Conservation (phyloP, 148 eudicot species). For the Cornus florida region DNA sequence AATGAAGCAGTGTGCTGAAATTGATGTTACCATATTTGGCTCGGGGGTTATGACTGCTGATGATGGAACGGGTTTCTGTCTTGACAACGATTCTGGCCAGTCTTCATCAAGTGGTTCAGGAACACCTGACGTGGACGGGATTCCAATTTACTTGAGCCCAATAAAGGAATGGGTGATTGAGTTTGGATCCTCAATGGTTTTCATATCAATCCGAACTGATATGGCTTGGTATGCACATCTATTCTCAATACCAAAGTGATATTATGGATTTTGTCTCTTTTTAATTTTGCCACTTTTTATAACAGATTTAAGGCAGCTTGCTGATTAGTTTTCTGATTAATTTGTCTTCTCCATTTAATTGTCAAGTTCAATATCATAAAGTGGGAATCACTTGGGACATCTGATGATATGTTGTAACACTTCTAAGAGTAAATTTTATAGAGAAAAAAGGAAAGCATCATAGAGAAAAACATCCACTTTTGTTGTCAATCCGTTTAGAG, state of each 20-base stretch:
- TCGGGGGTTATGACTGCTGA: conserved; percentile 84
- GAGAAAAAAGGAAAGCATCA: too few relatives aligned
- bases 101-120: conserved; percentile 54
- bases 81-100: conserved; percentile 53
- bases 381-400: not conserved
- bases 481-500: not conserved
- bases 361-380: not conserved
- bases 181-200: conserved; percentile 59
- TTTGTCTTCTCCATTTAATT: not conserved
- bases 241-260: not conserved
- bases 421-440: too few relatives aligned
- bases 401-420: not conserved
- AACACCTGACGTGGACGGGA: conserved; percentile 31
- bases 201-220: conserved; percentile 85
- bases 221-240: conserved; percentile 74
- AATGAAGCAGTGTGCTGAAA: conserved; percentile 95
- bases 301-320: not conserved
- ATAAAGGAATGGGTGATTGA: conserved; percentile 63
- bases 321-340: not conserved
- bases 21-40: conserved; percentile 89
- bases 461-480: not conserved
- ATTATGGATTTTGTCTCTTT: not conserved
- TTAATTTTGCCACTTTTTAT: not conserved
- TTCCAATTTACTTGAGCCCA: conserved; percentile 52
- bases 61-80: conserved; percentile 86